Evolutionary conservation across 495 filamentous ascomycete genomes (phyloP).

Genomic region (Lophium mytilinum): DNA sequence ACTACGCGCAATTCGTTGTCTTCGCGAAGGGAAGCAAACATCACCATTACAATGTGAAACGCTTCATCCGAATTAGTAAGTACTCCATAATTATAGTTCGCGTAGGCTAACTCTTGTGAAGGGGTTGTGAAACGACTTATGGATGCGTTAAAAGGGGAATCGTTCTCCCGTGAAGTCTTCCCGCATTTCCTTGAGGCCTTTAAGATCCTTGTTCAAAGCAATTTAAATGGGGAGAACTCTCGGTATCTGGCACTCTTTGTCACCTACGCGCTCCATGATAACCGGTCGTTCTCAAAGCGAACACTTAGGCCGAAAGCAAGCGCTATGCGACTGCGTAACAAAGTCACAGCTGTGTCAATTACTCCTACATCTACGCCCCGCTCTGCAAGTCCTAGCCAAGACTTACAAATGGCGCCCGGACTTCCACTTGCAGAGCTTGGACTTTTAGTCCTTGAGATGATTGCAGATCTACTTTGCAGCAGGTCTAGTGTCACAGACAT

Average conservation of each 20-base stretch:
- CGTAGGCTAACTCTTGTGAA: conserved; percentile 29
- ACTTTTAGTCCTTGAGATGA: conserved; percentile 69
- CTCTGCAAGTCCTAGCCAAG: conserved; percentile 18
- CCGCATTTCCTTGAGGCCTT: conserved; percentile 70
- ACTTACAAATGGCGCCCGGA: conserved; percentile 7
- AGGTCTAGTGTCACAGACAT: conserved; percentile 56
- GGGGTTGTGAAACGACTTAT: conserved; percentile 84
- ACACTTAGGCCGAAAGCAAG: conserved; percentile 42
- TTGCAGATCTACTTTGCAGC: conserved; percentile 73
- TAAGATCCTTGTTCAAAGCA: conserved; percentile 65
- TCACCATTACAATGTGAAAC: conserved; percentile 81
- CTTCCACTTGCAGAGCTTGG: conserved; percentile 50
- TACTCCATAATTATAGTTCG: conserved; percentile 17
- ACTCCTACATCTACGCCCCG: conserved; percentile 22
- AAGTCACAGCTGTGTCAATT: conserved; percentile 11
- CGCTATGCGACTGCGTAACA: conserved; percentile 24
- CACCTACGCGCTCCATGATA: conserved; percentile 79
- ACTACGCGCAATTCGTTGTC: conserved; percentile 81
- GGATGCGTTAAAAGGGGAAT: conserved; percentile 78
- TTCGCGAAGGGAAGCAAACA: conserved; percentile 82
- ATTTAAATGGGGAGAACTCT: conserved; percentile 70
- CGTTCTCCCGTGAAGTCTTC: conserved; percentile 60
- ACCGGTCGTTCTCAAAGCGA: conserved; percentile 38
- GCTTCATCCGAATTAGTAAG: conserved; percentile 85
- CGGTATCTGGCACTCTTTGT: conserved; percentile 87